Evolutionary conservation across 768 basidiomycete genomes (phyloP).

Genomic region (Rhodotorula toruloides): DNA sequence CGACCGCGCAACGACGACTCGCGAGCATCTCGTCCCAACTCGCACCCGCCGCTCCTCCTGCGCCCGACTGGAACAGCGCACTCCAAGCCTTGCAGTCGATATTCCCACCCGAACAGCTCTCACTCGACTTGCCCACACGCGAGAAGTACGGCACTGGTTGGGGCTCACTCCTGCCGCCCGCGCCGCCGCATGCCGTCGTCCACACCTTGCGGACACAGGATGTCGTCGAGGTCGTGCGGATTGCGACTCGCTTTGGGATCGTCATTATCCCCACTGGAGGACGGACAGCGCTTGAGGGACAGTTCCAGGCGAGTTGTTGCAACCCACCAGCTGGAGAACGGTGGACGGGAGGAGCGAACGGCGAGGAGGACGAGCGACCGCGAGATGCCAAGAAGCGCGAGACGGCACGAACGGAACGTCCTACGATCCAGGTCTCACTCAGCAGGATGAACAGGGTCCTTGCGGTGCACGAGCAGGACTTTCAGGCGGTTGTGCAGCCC

Average conservation of each 20-base stretch:
- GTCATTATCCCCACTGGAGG: constrained; percentile 75
- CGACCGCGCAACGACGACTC: neutral
- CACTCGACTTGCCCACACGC: constrained; percentile 18
- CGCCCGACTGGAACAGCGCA: constrained; percentile 3
- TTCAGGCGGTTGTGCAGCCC: constrained; percentile 46
- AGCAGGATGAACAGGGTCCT: constrained; percentile 71
- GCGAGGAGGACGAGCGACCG: neutral
- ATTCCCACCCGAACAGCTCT: constrained; percentile 26
- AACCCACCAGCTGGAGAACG: constrained; percentile 8
- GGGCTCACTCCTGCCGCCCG: constrained; percentile 8
- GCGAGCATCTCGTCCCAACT: constrained; percentile 4
- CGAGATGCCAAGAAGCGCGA: neutral
- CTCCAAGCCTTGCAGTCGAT: neutral
- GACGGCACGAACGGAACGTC: neutral
- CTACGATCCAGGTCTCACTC: constrained; percentile 67
- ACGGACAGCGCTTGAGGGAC: constrained; percentile 79
- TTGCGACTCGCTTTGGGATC: constrained; percentile 64
- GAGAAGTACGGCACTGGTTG: constrained; percentile 11
- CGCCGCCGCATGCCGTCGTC: constrained; percentile 9
- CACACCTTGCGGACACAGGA: constrained; percentile 65
- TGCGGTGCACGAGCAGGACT: constrained; percentile 56
- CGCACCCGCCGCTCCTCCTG: neutral
- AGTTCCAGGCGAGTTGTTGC: constrained; percentile 51
- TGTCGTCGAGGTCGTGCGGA: constrained; percentile 69
- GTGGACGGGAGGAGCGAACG: neutral